Base-by-base conservation (phyloP, 768 basidiomycete species). In the Boletus pseudo-olivaceus region DNA sequence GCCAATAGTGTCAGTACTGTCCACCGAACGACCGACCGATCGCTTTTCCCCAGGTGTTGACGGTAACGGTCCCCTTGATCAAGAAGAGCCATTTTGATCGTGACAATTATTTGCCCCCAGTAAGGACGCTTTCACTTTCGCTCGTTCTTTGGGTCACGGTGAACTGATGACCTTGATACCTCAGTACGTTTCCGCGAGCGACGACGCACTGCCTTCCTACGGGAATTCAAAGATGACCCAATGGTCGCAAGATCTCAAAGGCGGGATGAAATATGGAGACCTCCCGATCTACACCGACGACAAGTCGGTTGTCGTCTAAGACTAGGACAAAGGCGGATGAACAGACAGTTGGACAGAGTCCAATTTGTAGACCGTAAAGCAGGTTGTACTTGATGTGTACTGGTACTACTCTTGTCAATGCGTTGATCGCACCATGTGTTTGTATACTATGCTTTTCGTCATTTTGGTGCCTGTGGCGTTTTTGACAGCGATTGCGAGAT, bases 221-320 rank as follows among this genome's bases (percentile, higher is more conserved):
- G 64, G 49, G 47, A 68, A 48, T 63, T 59, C 56, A 54, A 72
- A 57, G 41, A 55, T 49, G 60, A 37, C 46, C 37, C 65, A 57
- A 49, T 73, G 53, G 57, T 72, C 55, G 59, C 71, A 42, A 32
- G 65, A 63, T 41, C 46, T 34, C 35, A 45, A 50, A 29, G 73
- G 58, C 51, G 67, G 71, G 39, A 56, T 56, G 61, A 73, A 41
- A 66, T 73, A 58, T 57, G 73, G 58, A 45, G 72, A 78, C 26
- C 62, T 79, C 6, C 78, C 80, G 7, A 61, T 78, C 42, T 81
- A 77, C 62, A 55, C 53, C 27, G 73, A 78, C 46, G 63, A 75
- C 59, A 74, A 74, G 61, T 27, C 37, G 40, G 32, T 17, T 26
- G 40, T 37, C 20, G 60, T 38, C 15, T 62, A 37, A 48, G 46